Conservation (phyloP, 176 grass and related monocot species). For the Carex cristatella region DNA sequence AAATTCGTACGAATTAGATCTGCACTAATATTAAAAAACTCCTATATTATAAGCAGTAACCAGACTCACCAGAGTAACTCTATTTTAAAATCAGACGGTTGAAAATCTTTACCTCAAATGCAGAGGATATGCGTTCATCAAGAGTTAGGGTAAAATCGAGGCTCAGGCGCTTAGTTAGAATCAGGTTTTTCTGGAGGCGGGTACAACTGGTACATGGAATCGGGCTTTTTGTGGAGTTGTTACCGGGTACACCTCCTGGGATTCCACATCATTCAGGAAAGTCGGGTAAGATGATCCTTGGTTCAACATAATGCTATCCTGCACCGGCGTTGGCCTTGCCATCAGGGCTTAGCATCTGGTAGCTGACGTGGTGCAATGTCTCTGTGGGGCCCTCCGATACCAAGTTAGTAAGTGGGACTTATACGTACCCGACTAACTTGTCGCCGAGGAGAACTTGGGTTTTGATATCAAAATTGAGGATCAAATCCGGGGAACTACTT, state of each 20-base stretch:
- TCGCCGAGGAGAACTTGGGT: slow-evolving; percentile 41
- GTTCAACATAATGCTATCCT: not conserved
- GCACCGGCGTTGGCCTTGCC: not conserved
- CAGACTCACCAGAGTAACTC: too few relatives aligned
- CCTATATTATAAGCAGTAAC: too few relatives aligned
- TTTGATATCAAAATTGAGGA: slow-evolving; percentile 54
- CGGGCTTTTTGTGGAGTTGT: not conserved
- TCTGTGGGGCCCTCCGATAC: not conserved
- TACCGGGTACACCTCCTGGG: not conserved
- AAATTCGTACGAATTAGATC: too few relatives aligned
- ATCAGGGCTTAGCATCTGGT: not conserved
- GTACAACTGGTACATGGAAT: not conserved
- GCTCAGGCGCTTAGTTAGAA: not conserved
- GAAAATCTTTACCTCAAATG: too few relatives aligned
- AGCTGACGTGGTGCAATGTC: not conserved
- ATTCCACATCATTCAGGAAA: not conserved
- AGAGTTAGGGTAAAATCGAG: not conserved
- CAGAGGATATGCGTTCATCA: not conserved
- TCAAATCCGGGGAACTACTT: not conserved
- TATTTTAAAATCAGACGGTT: too few relatives aligned
- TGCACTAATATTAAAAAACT: too few relatives aligned
- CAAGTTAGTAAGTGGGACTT: slow-evolving; percentile 24
- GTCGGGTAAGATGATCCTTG: not conserved
- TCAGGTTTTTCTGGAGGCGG: not conserved
- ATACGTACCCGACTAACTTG: slow-evolving; percentile 40